phyloP scores from a whole-genome alignment of 768 basidiomycete genomes.

The Xerocomus spinulosus region DNA sequence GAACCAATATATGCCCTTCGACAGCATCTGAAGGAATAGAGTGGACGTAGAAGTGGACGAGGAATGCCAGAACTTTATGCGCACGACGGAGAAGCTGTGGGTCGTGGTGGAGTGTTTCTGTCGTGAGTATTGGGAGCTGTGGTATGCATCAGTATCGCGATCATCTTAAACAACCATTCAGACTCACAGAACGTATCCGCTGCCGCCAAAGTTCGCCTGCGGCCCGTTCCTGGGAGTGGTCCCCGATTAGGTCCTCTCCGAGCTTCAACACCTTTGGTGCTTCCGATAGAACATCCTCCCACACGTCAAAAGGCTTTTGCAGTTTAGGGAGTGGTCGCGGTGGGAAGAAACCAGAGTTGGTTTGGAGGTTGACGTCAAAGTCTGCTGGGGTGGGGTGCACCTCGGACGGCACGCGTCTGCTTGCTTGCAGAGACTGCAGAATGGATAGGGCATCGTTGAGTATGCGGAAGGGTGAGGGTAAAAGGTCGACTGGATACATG shows the following conservation, averaged over 20 bases:
- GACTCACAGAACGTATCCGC: constrained; percentile 57
- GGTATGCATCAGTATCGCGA: constrained; percentile 11
- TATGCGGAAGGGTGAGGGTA: constrained; percentile 52
- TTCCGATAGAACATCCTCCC: constrained; percentile 63
- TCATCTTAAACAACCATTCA: constrained; percentile 3
- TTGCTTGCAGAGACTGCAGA: constrained; percentile 41
- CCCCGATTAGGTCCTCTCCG: constrained; percentile 51
- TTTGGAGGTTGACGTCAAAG: constrained; percentile 47
- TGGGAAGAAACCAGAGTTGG: constrained; percentile 82
- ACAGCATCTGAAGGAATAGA: constrained; percentile 49
- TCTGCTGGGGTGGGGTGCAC: constrained; percentile 38
- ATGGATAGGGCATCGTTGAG: constrained; percentile 44
- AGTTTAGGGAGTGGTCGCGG: constrained; percentile 55
- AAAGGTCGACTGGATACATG: constrained; percentile 35
- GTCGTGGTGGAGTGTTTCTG: constrained; percentile 47
- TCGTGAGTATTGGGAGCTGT: constrained; percentile 72
- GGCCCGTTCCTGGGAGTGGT: constrained; percentile 43
- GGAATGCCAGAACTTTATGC: constrained; percentile 84
- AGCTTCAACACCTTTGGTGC: constrained; percentile 53
- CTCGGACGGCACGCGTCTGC: constrained; percentile 26
- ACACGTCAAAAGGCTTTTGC: constrained; percentile 49
- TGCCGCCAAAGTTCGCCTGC: constrained; percentile 67
- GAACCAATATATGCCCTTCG: constrained; percentile 52
- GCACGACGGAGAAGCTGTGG: constrained; percentile 72
- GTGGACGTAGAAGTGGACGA: constrained; percentile 88